Base-by-base conservation (phyloP, 2,329 filamentous ascomycete genomes). In the Diaporthe velutina region DNA sequence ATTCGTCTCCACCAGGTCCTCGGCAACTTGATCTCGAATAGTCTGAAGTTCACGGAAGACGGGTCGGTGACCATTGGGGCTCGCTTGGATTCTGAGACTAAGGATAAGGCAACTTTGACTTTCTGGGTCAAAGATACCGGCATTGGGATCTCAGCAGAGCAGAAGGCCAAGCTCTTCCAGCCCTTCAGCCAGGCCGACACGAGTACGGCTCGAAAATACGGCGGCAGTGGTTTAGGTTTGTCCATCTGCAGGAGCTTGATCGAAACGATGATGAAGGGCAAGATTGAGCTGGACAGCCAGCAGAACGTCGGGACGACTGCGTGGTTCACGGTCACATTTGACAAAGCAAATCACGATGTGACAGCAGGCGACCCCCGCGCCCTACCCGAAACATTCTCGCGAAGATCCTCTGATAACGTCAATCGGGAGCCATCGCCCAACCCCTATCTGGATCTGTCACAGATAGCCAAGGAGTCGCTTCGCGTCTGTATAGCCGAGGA, bases 171-270 rank as follows among this genome's bases (percentile, higher is more conserved):
- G 76, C 89, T 98, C 1, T 98, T 98, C 88, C 91, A 95, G 79
- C 96, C 96, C 0, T 98, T 98, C 81, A 96, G 94, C 73, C 96
- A 98, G 83, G 96, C 96, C 1, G 96, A 98, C 83, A 94, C 93
- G 64, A 97, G 94, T 78, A 98, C 95, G 3, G 95, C 95, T 71
- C 89, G 96, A 70, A 97, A 95, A 81, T 98, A 98, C 79, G 96
- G 96, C 54, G 96, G 96, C 57, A 98, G 95, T 78, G 96, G 96
- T 33, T 91, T 98, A 3, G 96, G 96, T 2, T 88, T 98, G 57
- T 97, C 94, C 80, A 98, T 98, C 77, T 98, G 96, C 89, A 98
- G 98, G 84, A 96, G 94, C 0, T 91, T 98, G 57, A 95, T 98
- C 76, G 94, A 98, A 84, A 95, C 94, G 28, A 96, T 98, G 84